Evolutionary conservation across 1,284 basidiomycete species (phyloP).

Genomic region (Peniophora sp.): DNA sequence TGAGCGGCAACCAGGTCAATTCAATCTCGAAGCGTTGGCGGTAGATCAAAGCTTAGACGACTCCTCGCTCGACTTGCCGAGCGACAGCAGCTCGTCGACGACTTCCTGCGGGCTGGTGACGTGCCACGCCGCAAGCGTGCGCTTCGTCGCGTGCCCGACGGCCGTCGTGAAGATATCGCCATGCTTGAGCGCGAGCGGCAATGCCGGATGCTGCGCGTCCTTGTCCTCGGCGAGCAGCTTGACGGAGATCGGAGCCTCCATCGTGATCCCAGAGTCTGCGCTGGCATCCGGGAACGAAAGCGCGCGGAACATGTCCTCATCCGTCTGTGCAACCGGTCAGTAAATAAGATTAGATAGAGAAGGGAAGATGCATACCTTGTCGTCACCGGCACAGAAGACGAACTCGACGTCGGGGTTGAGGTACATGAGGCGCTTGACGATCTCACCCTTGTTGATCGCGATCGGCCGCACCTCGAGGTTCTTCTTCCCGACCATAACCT

Average conservation of each 20-base stretch:
- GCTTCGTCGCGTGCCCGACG: conserved; percentile 80
- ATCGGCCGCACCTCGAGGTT: conserved; percentile 94
- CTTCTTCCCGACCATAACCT: conserved; percentile 95
- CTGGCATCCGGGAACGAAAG: conserved; percentile 53
- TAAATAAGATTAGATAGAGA: neutral
- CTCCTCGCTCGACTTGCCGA: conserved; percentile 24
- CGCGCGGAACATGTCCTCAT: conserved; percentile 96
- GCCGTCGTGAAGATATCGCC: conserved; percentile 83
- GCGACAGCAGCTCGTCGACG: conserved; percentile 59
- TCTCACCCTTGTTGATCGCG: conserved; percentile 97
- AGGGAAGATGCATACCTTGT: conserved; percentile 49
- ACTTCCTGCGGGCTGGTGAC: conserved; percentile 75
- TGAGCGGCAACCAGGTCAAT: no score
- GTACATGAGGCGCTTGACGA: conserved; percentile 91
- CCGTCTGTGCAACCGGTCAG: conserved; percentile 43
- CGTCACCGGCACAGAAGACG: conserved; percentile 95
- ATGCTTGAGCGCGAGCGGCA: conserved; percentile 56
- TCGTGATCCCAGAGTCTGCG: conserved; percentile 35
- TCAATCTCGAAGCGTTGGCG: no score
- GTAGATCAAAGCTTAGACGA: conserved; percentile 7
- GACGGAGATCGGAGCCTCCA: conserved; percentile 72
- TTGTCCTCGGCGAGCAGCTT: conserved; percentile 37
- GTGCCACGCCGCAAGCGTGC: conserved; percentile 85
- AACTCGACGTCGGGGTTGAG: conserved; percentile 90
- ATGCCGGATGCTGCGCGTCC: conserved; percentile 32